Conservation (phyloP, 2,329 filamentous ascomycete species). For the Pseudogymnoascus sp. region DNA sequence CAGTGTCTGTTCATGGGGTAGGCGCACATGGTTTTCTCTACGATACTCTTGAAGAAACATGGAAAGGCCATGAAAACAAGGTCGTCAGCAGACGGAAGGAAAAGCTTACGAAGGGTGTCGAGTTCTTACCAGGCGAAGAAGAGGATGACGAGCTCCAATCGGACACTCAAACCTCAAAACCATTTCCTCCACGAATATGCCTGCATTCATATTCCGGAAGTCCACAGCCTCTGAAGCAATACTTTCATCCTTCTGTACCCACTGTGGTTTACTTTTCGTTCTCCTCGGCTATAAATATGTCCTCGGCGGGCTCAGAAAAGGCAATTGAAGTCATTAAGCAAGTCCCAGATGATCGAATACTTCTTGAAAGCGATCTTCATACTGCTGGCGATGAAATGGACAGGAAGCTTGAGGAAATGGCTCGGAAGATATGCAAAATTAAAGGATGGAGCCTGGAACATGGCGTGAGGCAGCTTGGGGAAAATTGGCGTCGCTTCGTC, state of each 20-base stretch:
- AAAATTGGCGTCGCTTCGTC: constrained; percentile 68
- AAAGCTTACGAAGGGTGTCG: constrained; percentile 36
- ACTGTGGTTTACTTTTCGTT: constrained; percentile 80
- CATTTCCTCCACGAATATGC: constrained; percentile 81
- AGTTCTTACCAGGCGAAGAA: constrained; percentile 25
- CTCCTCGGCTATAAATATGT: constrained; percentile 73
- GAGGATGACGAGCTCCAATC: constrained; percentile 29
- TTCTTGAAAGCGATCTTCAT: constrained; percentile 88
- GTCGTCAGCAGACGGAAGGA: constrained; percentile 52
- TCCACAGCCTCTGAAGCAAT: constrained; percentile 66
- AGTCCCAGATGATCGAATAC: constrained; percentile 67
- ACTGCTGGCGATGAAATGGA: constrained; percentile 77
- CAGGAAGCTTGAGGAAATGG: constrained; percentile 61
- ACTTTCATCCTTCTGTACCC: constrained; percentile 63
- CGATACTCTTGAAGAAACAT: constrained; percentile 54
- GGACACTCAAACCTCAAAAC: constrained; percentile 36
- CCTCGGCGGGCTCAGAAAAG: constrained; percentile 38
- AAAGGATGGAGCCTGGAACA: constrained; percentile 70
- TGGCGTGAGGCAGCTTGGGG: constrained; percentile 57
- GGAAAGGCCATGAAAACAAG: constrained; percentile 60
- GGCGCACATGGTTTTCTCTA: constrained; percentile 51
- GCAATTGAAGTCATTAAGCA: constrained; percentile 54
- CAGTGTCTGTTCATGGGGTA: constrained; percentile 69
- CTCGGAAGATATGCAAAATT: constrained; percentile 64
- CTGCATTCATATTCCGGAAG: constrained; percentile 88